Evolutionary conservation across 441 rosid species (phyloP), one percentile per base, ranked within the genome.

Genomic region (Biscutella laevigata): DNA sequence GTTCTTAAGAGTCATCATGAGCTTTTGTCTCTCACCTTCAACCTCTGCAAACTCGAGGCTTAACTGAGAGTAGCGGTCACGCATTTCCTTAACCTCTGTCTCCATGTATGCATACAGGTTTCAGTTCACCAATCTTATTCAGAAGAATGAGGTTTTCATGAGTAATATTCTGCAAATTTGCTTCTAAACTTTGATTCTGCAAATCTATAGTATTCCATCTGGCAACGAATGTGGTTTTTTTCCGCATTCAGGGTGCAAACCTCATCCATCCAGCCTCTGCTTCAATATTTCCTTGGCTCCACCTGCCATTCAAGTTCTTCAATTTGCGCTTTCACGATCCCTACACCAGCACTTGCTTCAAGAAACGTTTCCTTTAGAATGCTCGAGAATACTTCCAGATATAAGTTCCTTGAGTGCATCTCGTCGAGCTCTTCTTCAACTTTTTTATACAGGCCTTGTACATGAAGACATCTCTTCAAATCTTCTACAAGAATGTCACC

Each of bases 341-440:
- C 70, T 14, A 77, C 52, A 56, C 79, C 76, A 64, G 70, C 66
- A 59, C 63, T 65, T 40, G 83, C 94, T 64, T 82, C 80, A 65
- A 62, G 71, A 65, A 89, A 69, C 61, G 86, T 77, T 70, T 81
- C 88, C 64, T 65, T 80, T 49, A 89, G 70, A 42, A 77, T 72
- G 61, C 67, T 83, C 47, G 99, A 84, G 71, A 84, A 76, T 68
- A 94, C 80, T 70, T 89, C 97, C 60, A 94, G 72, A 64, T 76
- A 80, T 30, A 86, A 62, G 71, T 81, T 86, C 61, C 53, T 76
- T 50, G 60, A 74, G 66, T 83, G 86, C 82, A 82, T 75, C 73
- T 86, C 95, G 66, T 63, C 69, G n/a, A 77, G 79, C 66, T 94
- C 99, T 69, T 81, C 84, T 67, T 89, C 95, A 69, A 94, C 83